phyloP scores from a whole-genome alignment of 352 stramenopile species.

The Bremia lactucae region DNA sequence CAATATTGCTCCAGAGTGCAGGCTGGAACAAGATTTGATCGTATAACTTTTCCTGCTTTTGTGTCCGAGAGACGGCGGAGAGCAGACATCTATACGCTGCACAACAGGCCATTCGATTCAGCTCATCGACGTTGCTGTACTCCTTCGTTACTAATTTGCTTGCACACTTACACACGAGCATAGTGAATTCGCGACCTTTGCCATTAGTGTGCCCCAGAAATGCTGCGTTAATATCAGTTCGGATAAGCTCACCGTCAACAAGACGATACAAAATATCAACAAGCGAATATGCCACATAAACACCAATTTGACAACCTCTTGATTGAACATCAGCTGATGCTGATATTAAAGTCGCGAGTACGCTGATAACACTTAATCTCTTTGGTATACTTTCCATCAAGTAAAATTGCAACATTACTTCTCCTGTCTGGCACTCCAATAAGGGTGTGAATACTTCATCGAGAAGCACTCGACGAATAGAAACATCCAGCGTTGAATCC shows the following conservation, averaged over 20 bases:
- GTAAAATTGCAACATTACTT: conserved; percentile 35
- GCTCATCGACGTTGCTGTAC: conserved; percentile 26
- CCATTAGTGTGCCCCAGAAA: conserved; percentile 61
- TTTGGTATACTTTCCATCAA: conserved; percentile 20
- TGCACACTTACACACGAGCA: conserved; percentile 76
- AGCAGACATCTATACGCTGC: conserved; percentile 69
- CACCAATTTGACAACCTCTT: conserved; percentile 26
- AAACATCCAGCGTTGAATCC: conserved; percentile 24
- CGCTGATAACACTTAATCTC: conserved; percentile 31
- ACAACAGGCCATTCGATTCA: conserved; percentile 36
- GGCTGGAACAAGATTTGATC: conserved; percentile 79
- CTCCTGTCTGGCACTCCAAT: conserved; percentile 28
- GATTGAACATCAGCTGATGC: conserved; percentile 34
- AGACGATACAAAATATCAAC: conserved; percentile 61
- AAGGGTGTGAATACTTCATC: conserved; percentile 40
- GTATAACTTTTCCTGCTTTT: conserved; percentile 83
- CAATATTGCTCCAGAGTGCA: conserved; percentile 54
- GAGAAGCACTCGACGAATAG: conserved; percentile 35
- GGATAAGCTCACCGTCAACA: conserved; percentile 50
- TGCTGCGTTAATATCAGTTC: conserved; percentile 50
- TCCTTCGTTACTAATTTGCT: conserved; percentile 61
- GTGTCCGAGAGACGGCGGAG: conserved; percentile 61
- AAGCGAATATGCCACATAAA: conserved; percentile 46
- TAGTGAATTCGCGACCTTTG: conserved; percentile 75
- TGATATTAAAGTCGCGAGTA: conserved; percentile 45